These are phyloP conservation scores for Termitomyces sp. DNA, from an alignment of 768 basidiomycete species.

Conservation along the genomic window DNA sequence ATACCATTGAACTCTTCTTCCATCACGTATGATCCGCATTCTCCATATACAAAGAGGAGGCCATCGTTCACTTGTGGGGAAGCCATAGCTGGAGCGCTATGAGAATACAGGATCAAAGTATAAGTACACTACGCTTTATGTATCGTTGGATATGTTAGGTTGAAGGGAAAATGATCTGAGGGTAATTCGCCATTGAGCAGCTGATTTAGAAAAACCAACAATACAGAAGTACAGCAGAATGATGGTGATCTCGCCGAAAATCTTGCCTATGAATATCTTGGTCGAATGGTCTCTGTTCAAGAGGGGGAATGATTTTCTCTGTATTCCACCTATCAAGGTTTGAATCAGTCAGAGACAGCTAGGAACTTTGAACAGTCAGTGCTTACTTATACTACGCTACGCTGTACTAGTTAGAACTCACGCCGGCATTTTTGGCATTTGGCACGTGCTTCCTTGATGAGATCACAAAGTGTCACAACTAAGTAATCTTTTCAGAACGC, in stretches of 20 bases:
- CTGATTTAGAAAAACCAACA: neutral
- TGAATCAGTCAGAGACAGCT: too few species aligned
- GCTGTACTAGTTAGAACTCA: too few species aligned
- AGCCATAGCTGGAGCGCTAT: neutral
- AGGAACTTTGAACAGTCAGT: too few species aligned
- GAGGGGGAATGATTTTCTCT: too few species aligned
- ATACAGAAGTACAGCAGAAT: neutral
- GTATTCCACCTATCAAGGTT: too few species aligned
- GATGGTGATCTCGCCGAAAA: neutral
- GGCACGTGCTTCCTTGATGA: too few species aligned
- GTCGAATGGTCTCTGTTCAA: too few species aligned
- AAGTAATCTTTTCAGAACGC: too few species aligned
- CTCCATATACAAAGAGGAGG: slow-evolving; percentile 32
- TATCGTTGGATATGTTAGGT: neutral
- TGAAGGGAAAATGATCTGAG: neutral
- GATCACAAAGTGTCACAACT: too few species aligned
- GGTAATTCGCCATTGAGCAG: neutral
- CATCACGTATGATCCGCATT: slow-evolving; percentile 24
- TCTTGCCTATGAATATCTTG: too few species aligned
- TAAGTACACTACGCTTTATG: neutral
- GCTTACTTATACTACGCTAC: too few species aligned
- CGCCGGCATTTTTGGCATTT: too few species aligned
- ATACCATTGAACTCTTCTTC: slow-evolving; percentile 11
- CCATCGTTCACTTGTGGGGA: slow-evolving; percentile 11
- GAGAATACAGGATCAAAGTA: neutral